Evolutionary conservation across 495 filamentous ascomycete genomes (phyloP), one percentile per base, ranked within the genome.

Genomic region (Neurospora discreta): DNA sequence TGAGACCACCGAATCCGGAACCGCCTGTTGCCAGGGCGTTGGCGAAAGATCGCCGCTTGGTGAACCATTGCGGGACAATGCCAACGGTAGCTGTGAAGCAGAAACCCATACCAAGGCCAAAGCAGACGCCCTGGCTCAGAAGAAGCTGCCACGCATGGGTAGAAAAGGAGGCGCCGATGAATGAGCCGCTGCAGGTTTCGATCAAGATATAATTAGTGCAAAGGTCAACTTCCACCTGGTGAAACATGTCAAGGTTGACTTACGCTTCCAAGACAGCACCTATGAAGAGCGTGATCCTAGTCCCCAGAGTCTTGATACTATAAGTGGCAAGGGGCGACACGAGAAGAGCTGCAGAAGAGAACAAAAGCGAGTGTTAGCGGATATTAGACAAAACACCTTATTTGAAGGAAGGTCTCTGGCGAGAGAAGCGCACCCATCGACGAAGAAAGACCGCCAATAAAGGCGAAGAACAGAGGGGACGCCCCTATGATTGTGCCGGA

Each of bases 41-140:
- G 8, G 92, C 92, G 36, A 95, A 85, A 68, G 88, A 89, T 16
- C 91, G 86, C 6, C 86, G 85, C 39, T 87, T 87, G 33, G 80
- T 81, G 80, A 97, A 95, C 93, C 93, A 95, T 75, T 95, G 92
- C 3, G 92, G 88, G 1, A 91, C 84, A 16, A 94, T 87, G 18
- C 89, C 87, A 3, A 91, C 89, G 36, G 87, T 90, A 26, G 88
- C 85, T 9, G 90, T 91, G 79, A 93, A 97, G 23, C 89, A 85
- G 71, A 95, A 91, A 2, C 92, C 92, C 81, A 94, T 87, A 0
- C 91, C 93, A 52, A 89, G 78, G 38, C 93, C 92, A 72, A 95
- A 92, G 69, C 89, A 87, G 9, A 94, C 80, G 11, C 92, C 93
- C 77, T 95, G 92, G 69, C 86, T 88, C 3, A 96, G 86, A 71